Base-by-base conservation (phyloP, 2,329 filamentous ascomycete species). In the Dendryphion nanum region DNA sequence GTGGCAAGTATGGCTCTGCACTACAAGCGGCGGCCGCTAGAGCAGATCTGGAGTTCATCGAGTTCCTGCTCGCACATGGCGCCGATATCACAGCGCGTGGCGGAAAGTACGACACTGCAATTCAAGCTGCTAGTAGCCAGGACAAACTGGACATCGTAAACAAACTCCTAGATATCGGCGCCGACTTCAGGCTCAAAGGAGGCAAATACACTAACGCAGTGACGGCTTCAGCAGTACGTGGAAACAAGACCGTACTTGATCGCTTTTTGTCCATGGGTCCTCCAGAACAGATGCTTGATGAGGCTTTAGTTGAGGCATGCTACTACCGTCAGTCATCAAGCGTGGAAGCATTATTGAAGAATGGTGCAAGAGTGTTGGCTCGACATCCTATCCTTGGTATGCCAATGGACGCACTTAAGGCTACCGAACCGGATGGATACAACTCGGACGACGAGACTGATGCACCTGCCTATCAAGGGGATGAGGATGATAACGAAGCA, bases 81-180 rank as follows among this genome's bases (percentile, higher is more conserved):
- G 41, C 49, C 13, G 43, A 54, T 23, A 41, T 54, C n/a, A 50
- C 51, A 18, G 40, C 42, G 16, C 32, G 32, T 14, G 45, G 30
- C 4, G 45, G 46, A 4, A 53, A 53, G 23, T 56, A 56, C 21
- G 37, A 44, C 12, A 53, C 49, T 3, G 51, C 51, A 28, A 32
- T 61, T 3, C 48, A 57, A 15, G 50, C 48, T 24, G 56, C 59
- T 5, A 41, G 47, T 2, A 52, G 51, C 31, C 50, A 45, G 10
- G 45, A 47, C 34, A 42, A 45, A 1, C 17, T 41, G 8, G 49
- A 55, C 2, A 33, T 55, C 4, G 47, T 57, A 5, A 16, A 33
- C 4, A 50, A 38, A 21, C 38, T 57, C 2, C 39, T 57, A 7
- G 42, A 56, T 26, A 26, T 32, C 14, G 47, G 49, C 15, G 53